Percentiles rank a stretch among this genome's conserved stretches.
Conservation (phyloP, 2,329 filamentous ascomycete genomes). For the Calonectria pseudoturangicola region DNA sequence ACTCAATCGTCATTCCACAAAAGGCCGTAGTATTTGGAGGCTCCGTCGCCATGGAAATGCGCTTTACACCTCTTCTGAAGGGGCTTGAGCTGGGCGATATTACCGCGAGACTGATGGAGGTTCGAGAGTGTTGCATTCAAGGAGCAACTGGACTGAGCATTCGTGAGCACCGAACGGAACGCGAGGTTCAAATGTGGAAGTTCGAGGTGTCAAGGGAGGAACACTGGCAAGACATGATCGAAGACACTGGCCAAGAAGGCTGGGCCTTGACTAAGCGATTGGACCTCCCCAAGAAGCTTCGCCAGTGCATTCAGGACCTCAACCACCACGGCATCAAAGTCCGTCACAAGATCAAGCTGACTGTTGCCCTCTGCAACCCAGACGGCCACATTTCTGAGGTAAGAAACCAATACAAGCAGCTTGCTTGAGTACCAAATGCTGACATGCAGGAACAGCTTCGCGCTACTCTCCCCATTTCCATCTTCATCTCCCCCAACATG, state of each 20-base stretch:
- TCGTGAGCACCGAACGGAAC: conserved; percentile 77
- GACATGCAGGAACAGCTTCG: conserved; percentile 74
- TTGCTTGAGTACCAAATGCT: conserved; percentile 7
- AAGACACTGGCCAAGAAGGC: conserved; percentile 80
- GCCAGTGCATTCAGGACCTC: conserved; percentile 90
- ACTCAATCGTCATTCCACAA: conserved; percentile 93
- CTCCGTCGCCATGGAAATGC: conserved; percentile 88
- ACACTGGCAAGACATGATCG: conserved; percentile 81
- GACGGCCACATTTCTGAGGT: conserved; percentile 96
- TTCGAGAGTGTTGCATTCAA: conserved; percentile 78
- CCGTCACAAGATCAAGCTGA: conserved; percentile 93
- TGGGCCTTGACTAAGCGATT: conserved; percentile 77
- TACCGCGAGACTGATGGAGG: conserved; percentile 86
- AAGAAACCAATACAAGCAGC: conserved; percentile 52
- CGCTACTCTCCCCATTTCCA: conserved; percentile 90
- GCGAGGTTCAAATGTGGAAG: conserved; percentile 77
- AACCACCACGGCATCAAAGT: conserved; percentile 93
- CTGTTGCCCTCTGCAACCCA: conserved; percentile 93
- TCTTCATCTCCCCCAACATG: conserved; percentile 97
- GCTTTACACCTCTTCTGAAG: conserved; percentile 91
- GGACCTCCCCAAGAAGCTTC: conserved; percentile 87
- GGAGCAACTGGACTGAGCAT: conserved; percentile 66
- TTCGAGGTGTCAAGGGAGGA: conserved; percentile 73
- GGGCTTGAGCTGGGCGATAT: conserved; percentile 90
- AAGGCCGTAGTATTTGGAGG: conserved; percentile 97